Evolutionary conservation across 495 filamentous ascomycete genomes (phyloP).

Genomic region (Xylaria palmicola): DNA sequence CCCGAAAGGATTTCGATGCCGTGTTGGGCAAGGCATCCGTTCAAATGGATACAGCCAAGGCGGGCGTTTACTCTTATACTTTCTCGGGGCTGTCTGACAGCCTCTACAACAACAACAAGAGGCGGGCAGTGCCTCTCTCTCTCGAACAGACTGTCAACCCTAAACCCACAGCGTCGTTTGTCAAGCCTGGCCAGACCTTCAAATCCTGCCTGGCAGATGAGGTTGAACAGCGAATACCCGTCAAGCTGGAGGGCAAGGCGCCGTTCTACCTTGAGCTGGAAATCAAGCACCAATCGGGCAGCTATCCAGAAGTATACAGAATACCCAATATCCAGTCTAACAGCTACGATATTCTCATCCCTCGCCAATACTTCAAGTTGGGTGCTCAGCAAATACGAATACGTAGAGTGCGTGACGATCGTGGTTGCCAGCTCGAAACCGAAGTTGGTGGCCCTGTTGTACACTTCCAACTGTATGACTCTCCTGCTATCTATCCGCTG

Average conservation of each 20-base stretch:
- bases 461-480: slow-evolving; percentile 84
- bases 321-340: slow-evolving; percentile 73
- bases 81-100: slow-evolving; percentile 78
- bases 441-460: slow-evolving; percentile 69
- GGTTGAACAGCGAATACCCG: slow-evolving; percentile 81
- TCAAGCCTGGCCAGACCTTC: slow-evolving; percentile 87
- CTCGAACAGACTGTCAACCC: slow-evolving; percentile 80
- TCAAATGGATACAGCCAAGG: slow-evolving; percentile 76
- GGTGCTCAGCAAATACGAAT: slow-evolving; percentile 85
- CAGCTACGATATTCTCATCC: slow-evolving; percentile 76
- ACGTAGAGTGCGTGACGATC: slow-evolving; percentile 80
- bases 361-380: slow-evolving; percentile 74
- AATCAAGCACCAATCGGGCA: slow-evolving; percentile 83
- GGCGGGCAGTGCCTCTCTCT: slow-evolving; percentile 58
- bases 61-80: slow-evolving; percentile 81
- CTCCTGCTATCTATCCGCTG: slow-evolving; percentile 82
- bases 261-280: slow-evolving; percentile 88
- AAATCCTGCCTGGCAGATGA: slow-evolving; percentile 87
- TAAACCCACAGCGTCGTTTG: slow-evolving; percentile 75
- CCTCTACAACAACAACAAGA: slow-evolving; percentile 74
- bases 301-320: slow-evolving; percentile 74
- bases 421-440: slow-evolving; percentile 74
- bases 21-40: slow-evolving; percentile 70
- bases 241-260: slow-evolving; percentile 75
- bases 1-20: slow-evolving; percentile 66